Percentiles rank a stretch among this genome's conserved stretches.
Evolutionary conservation across 2,329 filamentous ascomycete species (phyloP).

Genomic region (Paecilomyces fulvus): DNA sequence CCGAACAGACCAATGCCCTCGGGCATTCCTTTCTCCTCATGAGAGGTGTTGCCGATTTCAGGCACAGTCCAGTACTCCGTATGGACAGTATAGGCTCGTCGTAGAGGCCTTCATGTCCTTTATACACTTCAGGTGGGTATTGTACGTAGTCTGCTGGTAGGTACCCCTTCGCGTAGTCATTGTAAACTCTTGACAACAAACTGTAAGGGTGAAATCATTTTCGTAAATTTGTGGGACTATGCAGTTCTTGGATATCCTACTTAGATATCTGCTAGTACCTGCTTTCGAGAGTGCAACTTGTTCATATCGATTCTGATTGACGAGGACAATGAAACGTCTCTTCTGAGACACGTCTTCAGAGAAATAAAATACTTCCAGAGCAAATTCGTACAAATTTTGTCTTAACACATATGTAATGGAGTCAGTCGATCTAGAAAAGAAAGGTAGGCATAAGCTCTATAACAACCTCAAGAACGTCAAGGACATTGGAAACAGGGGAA

Average conservation of each 20-base stretch:
- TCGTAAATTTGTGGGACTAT: not conserved
- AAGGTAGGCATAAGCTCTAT: too few species aligned
- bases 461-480: too few species aligned
- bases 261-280: too few species aligned
- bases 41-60: not conserved
- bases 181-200: not conserved
- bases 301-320: too few species aligned
- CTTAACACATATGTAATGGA: too few species aligned
- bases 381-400: too few species aligned
- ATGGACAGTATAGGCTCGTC: not conserved
- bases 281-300: too few species aligned
- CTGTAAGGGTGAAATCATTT: not conserved
- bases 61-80: not conserved
- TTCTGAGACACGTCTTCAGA: too few species aligned
- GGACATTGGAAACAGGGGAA: too few species aligned
- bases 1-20: not conserved
- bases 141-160: not conserved
- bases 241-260: not conserved
- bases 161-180: not conserved
- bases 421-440: too few species aligned
- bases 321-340: too few species aligned
- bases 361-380: too few species aligned
- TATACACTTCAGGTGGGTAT: not conserved
- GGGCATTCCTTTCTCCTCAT: not conserved
- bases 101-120: not conserved